Conservation (phyloP, 169 alveolate genomes). For the Plasmodium cynomolgi region DNA sequence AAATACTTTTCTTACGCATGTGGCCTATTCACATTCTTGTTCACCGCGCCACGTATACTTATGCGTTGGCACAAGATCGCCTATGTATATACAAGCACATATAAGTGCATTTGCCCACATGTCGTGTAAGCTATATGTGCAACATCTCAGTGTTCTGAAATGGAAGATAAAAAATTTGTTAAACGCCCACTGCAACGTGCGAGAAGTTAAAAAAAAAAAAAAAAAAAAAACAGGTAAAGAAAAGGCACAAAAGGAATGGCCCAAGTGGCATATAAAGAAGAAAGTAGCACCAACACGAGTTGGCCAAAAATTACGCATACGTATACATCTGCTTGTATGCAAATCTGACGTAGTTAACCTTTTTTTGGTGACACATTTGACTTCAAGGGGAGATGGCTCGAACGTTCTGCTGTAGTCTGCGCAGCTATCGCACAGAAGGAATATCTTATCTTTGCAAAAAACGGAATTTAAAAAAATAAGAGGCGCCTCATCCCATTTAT, state of each 20-base stretch:
- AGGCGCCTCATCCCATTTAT: background rate
- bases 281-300: background rate
- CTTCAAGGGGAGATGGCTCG: background rate
- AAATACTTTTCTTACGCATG: background rate
- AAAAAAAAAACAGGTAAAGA: background rate
- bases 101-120: background rate
- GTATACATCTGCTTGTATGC: background rate
- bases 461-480: background rate
- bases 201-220: background rate
- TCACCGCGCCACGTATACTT: background rate
- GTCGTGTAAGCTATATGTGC: background rate
- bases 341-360: background rate
- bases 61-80: background rate
- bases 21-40: background rate
- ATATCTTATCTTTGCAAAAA: background rate
- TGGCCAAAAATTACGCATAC: background rate
- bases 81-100: background rate
- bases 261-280: background rate
- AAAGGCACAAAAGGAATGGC: background rate
- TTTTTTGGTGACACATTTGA: background rate
- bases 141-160: background rate
- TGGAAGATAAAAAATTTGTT: background rate
- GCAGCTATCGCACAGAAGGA: background rate
- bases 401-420: background rate
- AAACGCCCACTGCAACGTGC: background rate